Percentiles rank a stretch among this genome's conserved stretches.
These are phyloP conservation scores for Oxytropis ochrocephala DNA, from an alignment of 306 rosid genomes.

Conservation along the genomic window DNA sequence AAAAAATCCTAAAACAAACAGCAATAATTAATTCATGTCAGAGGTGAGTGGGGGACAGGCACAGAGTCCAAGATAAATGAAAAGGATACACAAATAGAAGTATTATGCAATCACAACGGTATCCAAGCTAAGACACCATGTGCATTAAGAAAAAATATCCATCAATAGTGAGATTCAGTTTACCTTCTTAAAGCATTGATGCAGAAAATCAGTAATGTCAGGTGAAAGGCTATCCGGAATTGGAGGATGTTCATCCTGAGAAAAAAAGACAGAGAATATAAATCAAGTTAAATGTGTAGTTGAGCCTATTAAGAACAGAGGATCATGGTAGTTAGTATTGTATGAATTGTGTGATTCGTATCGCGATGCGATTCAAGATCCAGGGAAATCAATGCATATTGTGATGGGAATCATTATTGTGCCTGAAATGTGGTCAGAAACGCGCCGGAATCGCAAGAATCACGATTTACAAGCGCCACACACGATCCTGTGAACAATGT, in stretches of 20 bases:
- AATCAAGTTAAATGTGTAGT: neutral
- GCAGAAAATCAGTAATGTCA: conserved; percentile 91
- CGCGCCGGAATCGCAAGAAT: too few species aligned
- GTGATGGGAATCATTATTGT: too few species aligned
- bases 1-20: neutral
- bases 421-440: too few species aligned
- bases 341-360: too few species aligned
- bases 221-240: conserved; percentile 91
- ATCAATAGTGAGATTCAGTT: conserved; percentile 17
- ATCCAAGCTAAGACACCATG: neutral
- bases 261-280: conserved; percentile 25
- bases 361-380: too few species aligned
- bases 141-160: conserved; percentile 10
- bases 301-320: conserved; percentile 15
- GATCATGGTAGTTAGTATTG: too few species aligned
- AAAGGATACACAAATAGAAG: neutral
- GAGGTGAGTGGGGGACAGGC: neutral
- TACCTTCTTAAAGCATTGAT: conserved; percentile 99
- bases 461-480: too few species aligned
- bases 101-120: conserved; percentile 5
- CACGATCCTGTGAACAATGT: too few species aligned
- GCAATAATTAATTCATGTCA: neutral
- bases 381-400: too few species aligned
- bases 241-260: conserved; percentile 94
- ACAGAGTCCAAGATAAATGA: neutral